Base-by-base conservation (phyloP, 2,329 filamentous ascomycete species). In the Bipolaris zeicola region DNA sequence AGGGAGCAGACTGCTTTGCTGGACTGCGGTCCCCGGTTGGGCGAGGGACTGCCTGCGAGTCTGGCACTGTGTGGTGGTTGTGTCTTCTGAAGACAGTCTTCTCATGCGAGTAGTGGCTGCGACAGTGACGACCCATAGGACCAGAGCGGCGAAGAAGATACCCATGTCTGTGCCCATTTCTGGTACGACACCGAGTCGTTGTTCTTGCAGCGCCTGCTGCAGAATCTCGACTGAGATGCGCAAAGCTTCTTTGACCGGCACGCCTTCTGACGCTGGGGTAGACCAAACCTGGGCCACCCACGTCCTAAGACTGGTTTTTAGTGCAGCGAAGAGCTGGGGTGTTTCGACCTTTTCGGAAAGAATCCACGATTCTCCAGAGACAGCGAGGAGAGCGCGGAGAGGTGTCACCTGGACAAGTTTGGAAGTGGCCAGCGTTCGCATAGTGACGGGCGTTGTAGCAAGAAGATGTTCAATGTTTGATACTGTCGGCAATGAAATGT, bases 281-380 rank as follows among this genome's bases (percentile, higher is more conserved):
- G 60, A 55, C 72, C 69, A 75, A 3, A 76, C 57, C 14, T 64
- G 65, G 11, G 50, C 52, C n/a, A 74, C 62, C 79, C 79, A 81
- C 1, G 66, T 59, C 10, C 66, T 64, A 6, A 78, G 63, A 1
- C 67, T 70, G 3, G 63, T 55, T 53, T 76, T 77, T 6, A 74
- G 59, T 5, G 42, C 55, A 14, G 61, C 55, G 56, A 75, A 78
- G n/a, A 73, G 70, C 13, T 67, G 66, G 6, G 65, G 64, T 13
- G 69, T 68, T 22, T 69, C 55, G 2, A 80, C 64, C 47, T 80
- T 79, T 55, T 79, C 76, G 1, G 70, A 75, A n/a, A 81, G 65
- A 7, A 80, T 70, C 79, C 79, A 81, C 14, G 76, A 74, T 49
- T 81, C 78, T 34, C 79, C 78, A 3, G 76, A 73, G 0, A 80